Conservation (phyloP, 2,329 filamentous ascomycete species). For the Xylaria sp. region DNA sequence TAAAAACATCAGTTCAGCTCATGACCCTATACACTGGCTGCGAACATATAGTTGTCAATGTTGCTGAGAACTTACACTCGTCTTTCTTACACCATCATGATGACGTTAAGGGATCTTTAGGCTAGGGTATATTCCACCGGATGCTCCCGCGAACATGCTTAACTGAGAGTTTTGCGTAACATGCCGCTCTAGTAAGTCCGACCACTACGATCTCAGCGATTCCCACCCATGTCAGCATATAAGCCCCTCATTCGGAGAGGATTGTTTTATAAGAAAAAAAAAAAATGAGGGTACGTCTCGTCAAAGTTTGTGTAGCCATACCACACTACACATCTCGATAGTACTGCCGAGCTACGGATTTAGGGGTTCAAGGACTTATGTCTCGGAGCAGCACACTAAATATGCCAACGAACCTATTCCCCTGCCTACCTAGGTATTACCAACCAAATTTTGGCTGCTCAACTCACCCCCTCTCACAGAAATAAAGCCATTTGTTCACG, state of each 20-base stretch:
- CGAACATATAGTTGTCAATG: neutral
- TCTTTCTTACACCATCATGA: neutral
- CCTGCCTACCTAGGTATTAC: neutral
- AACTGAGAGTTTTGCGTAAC: constrained; percentile 3
- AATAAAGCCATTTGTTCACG: too few relatives aligned
- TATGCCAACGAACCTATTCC: neutral
- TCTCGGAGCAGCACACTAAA: neutral
- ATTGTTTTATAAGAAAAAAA: neutral
- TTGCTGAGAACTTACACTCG: too few relatives aligned
- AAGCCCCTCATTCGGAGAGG: neutral
- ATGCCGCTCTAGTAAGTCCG: neutral
- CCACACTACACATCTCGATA: neutral
- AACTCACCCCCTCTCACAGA: too few relatives aligned
- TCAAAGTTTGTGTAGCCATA: neutral
- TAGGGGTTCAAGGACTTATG: neutral
- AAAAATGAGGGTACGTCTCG: neutral
- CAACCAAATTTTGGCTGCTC: neutral
- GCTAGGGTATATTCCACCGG: constrained; percentile 5
- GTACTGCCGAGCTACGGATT: neutral
- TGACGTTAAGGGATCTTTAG: neutral
- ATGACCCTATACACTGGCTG: constrained; percentile 3
- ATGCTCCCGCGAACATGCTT: constrained; percentile 1
- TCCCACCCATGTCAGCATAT: neutral
- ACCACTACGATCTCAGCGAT: neutral
- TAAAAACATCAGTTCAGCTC: neutral